Evolutionary conservation across 2,329 filamentous ascomycete species (phyloP).

Genomic region (Lecanoromycetidae sp.): DNA sequence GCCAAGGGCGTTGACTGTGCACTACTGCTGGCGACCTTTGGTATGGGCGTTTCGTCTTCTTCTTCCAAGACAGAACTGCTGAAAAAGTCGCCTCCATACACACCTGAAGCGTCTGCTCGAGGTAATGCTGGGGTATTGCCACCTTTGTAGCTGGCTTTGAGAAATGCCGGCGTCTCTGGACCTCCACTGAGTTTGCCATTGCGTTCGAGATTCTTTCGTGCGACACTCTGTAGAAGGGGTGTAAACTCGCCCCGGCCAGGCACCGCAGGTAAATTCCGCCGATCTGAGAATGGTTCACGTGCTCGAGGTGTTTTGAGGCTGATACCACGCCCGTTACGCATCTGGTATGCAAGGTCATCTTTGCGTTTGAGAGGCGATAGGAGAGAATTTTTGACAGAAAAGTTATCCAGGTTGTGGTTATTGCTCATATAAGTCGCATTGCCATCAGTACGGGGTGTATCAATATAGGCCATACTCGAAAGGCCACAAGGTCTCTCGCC

Average conservation of each 20-base stretch:
- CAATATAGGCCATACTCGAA: constrained; percentile 43
- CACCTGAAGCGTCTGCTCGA: constrained; percentile 54
- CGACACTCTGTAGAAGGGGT: constrained; percentile 68
- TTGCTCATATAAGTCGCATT: constrained; percentile 70
- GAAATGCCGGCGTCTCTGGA: constrained; percentile 56
- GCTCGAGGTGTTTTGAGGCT: constrained; percentile 63
- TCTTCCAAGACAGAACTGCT: constrained; percentile 51
- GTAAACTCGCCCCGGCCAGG: constrained; percentile 67
- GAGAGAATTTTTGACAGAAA: constrained; percentile 80
- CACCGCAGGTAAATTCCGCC: constrained; percentile 56
- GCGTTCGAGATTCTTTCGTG: constrained; percentile 54
- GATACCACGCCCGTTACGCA: constrained; percentile 52
- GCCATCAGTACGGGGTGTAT: constrained; percentile 79
- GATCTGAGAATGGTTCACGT: constrained; percentile 58
- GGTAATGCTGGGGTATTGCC: constrained; percentile 66
- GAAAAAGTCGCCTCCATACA: constrained; percentile 53
- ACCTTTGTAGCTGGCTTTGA: constrained; percentile 50
- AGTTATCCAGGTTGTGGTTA: constrained; percentile 64
- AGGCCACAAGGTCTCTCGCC: too few relatives aligned
- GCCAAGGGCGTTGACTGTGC: constrained; percentile 71
- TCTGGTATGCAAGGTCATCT: constrained; percentile 62
- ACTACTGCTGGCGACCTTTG: constrained; percentile 67
- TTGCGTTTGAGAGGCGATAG: constrained; percentile 60
- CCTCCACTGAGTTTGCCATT: constrained; percentile 45
- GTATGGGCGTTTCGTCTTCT: constrained; percentile 59